phyloP scores from a whole-genome alignment of 2,329 filamentous ascomycete species.

The Aciculosporium take region DNA sequence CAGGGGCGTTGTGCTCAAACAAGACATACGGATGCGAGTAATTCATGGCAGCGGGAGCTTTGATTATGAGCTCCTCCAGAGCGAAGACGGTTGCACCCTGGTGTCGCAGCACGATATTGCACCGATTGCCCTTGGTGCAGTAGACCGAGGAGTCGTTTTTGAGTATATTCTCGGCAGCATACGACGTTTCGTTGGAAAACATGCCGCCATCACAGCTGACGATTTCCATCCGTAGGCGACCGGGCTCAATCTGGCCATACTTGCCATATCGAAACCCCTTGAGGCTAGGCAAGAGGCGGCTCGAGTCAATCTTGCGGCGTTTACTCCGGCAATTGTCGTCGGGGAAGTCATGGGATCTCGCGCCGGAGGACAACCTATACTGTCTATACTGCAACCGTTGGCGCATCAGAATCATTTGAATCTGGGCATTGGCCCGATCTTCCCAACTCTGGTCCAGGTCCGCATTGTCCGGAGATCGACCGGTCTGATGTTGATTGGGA shows the following conservation, averaged over 20 bases:
- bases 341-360: conserved; percentile 23
- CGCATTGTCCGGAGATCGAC: conserved; percentile 17
- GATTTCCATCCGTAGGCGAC: conserved; percentile 72
- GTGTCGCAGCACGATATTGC: conserved; percentile 76
- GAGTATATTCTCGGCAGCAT: conserved; percentile 68
- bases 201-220: conserved; percentile 77
- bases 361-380: conserved; percentile 19
- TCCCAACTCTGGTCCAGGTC: conserved; percentile 26
- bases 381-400: no score
- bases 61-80: conserved; percentile 75
- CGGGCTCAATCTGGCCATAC: conserved; percentile 76
- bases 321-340: conserved; percentile 44
- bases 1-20: no score
- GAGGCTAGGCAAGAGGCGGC: conserved; percentile 35
- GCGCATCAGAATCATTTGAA: conserved; percentile 27
- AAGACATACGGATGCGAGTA: conserved; percentile 72
- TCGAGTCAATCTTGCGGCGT: conserved; percentile 56
- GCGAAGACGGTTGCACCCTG: conserved; percentile 68
- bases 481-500: background rate
- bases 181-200: conserved; percentile 46
- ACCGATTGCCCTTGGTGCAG: conserved; percentile 74
- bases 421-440: conserved; percentile 29
- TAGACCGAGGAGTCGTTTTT: conserved; percentile 74
- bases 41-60: conserved; percentile 57
- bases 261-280: conserved; percentile 65